Evolutionary conservation across 2,329 filamentous ascomycete species (phyloP), one percentile per base, ranked within the genome.

Genomic region (Penicillium griseofulvum): DNA sequence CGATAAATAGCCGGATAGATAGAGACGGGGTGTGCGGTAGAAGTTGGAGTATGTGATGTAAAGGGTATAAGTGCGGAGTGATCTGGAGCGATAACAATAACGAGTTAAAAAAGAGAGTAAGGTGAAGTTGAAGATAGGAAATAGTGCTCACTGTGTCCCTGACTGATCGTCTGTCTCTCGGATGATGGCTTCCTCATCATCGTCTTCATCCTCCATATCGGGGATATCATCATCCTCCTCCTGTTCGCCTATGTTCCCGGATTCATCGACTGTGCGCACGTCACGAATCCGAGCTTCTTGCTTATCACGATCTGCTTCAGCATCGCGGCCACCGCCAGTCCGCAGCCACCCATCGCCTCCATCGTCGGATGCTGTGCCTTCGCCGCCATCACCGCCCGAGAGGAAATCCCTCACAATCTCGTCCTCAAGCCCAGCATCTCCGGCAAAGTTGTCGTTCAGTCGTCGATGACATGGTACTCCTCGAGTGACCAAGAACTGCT

Each of bases 31-130:
- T 4, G 94, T 97, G 65, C 91, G 89, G 78, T 97, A 99, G 80
- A 96, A 97, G 36, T 92, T 89, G 5, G 92, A 90, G 78, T 99
- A 99, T 77, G 91, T 94, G 69, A 99, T 97, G 81, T 99, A 99
- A 63, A 99, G 87, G 42, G 89, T 96, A 75, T 99, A 99, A n/a
- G 90, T 96, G 64, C 94, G 89, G 49, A 90, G 83, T 51, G 89
- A 87, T 54, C 90, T 96, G 62, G 49, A 52, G 67, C 41, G 11
- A 16, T 26, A 17, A 9, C 41, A 8, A 16, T 26, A 17, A 9
- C 12, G 11, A 43, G 29, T 55, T 42, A 65, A 55, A 43, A 34
- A 8, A n/a, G 24, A 17, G 28, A 24, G 31, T 10, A 50, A 11
- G 9, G 22, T 12, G 5, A 33, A 22, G 16, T 16, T 39, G 37